Evolutionary conservation across 2,329 filamentous ascomycete genomes (phyloP), one percentile per base, ranked within the genome.

Genomic region (Nemania sp.): DNA sequence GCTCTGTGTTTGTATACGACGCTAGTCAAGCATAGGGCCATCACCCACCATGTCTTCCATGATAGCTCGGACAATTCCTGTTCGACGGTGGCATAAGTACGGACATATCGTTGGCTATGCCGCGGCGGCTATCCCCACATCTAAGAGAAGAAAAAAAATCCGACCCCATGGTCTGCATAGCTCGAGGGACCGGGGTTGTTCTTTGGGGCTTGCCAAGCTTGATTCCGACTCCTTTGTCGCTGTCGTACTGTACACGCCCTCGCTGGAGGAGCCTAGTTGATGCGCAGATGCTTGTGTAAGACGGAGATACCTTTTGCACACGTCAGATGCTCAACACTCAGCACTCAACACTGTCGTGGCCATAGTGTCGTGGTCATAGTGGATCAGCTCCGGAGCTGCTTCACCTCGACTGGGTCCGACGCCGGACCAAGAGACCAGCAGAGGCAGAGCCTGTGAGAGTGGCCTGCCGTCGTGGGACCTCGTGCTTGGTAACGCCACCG

Each of bases 311-410:
- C 28, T 47, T n/a, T 20, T 48, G 52, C 49, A 52, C 56, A 59
- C 56, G 52, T 59, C 56, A 56, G 56, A 59, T 52, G 49, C n/a
- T n/a, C n/a, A 14, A 31, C n/a, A 31, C 48, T 33, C 33, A 46
- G 46, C n/a, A n/a, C n/a, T n/a, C n/a, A n/a, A n/a, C n/a, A n/a
- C n/a, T n/a, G n/a, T n/a, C n/a, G n/a, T n/a, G n/a, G n/a, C n/a
- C n/a, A 49, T 41, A 56, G 37, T 24, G 33, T 40, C 40, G 44
- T 39, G 48, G 22, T 39, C 30, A 20, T 22, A 34, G 37, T 37
- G 44, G 45, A 44, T 47, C 42, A 40, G 42, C 30, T 52, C 42
- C 46, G 50, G 41, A 34, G 24, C 46, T 45, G 43, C 36, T 43
- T 42, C 34, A 39, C 33, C 34, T 30, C 33, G 17, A 31, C 39